Evolutionary conservation across 2,329 filamentous ascomycete genomes (phyloP).

Genomic region (Colletotrichum eremochloae): DNA sequence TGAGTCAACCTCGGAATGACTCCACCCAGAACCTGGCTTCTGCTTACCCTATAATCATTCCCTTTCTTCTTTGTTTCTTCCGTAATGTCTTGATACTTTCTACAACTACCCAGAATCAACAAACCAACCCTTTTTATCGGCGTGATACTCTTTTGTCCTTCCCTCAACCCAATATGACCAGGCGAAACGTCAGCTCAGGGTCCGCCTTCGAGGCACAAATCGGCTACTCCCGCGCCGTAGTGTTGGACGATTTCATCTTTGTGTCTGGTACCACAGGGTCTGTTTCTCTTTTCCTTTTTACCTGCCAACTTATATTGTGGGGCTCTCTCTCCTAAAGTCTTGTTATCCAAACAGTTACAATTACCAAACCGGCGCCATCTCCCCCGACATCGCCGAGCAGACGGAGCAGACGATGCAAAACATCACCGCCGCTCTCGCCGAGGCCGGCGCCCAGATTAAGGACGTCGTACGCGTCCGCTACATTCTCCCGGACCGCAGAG

Average conservation of each 20-base stretch:
- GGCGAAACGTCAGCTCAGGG: conserved; percentile 61
- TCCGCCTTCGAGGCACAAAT: conserved; percentile 67
- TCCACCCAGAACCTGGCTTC: conserved; percentile 3
- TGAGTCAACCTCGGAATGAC: conserved; percentile 9
- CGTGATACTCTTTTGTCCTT: not conserved
- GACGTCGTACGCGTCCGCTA: conserved; percentile 67
- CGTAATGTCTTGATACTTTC: not conserved
- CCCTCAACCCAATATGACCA: conserved; percentile 48
- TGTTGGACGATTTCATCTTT: conserved; percentile 64
- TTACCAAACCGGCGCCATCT: conserved; percentile 62
- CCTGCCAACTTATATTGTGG: too few species aligned
- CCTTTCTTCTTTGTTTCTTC: not conserved
- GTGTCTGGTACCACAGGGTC: conserved; percentile 69
- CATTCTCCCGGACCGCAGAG: conserved; percentile 61
- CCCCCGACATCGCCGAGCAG: conserved; percentile 60
- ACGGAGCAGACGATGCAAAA: conserved; percentile 64
- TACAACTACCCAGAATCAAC: too few species aligned
- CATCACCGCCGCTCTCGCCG: conserved; percentile 59
- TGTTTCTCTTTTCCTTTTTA: not conserved
- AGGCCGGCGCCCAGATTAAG: conserved; percentile 57
- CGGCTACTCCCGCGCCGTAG: conserved; percentile 67
- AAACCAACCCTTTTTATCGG: not conserved
- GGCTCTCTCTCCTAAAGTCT: not conserved
- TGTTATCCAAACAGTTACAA: conserved; percentile 58
- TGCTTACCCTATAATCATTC: not conserved